Evolutionary conservation across 805 yeast genomes (phyloP), one percentile per base, ranked within the genome.

Genomic region (Wickerhamiella nectarea): DNA sequence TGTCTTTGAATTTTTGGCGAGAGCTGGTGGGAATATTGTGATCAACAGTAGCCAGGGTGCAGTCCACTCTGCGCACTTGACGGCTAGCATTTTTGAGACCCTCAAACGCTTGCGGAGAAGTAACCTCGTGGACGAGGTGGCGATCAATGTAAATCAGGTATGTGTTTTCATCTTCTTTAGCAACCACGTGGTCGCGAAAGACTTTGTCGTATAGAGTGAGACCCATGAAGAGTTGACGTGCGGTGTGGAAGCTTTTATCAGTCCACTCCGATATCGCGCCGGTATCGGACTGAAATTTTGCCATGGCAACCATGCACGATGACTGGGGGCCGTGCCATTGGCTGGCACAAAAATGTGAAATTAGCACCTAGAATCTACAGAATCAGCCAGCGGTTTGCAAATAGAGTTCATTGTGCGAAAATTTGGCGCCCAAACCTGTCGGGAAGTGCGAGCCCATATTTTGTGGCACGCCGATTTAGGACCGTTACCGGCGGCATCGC

Each of bases 51-150:
- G 95, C 94, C 53, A 87, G 71, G 43, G 96, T 85, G 67, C 95
- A 83, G 64, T 87, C 95, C 37, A 52, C 69, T 68, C 98, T 77
- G 71, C 98, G 80, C 43, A 91, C 95, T 47, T 63, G 62, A 70
- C 99, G 79, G 38, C 80, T 83, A 12, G 96, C 95, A 57, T 77
- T 80, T 50, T 71, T 74, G 56, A 91, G 73, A 41, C 98, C 98
- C 67, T 91, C 98, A 59, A 91, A 91, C 9, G 98, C 98, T 66
- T 91, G 98, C 28, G 99, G 98, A 22, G 97, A 89, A 1, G 99
- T 91, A 43, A 91, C 99, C 67, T 91, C 98, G 64, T 91, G 98
- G 41, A 91, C 95, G 53, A 91, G 71, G 64, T 91, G 98, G 66
- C 98, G 83, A 66, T 91, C 99, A 48, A 91, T 89, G 65, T 84